Evolutionary conservation across 2,329 filamentous ascomycete genomes (phyloP).

Genomic region (Aspergillus arachidicola): DNA sequence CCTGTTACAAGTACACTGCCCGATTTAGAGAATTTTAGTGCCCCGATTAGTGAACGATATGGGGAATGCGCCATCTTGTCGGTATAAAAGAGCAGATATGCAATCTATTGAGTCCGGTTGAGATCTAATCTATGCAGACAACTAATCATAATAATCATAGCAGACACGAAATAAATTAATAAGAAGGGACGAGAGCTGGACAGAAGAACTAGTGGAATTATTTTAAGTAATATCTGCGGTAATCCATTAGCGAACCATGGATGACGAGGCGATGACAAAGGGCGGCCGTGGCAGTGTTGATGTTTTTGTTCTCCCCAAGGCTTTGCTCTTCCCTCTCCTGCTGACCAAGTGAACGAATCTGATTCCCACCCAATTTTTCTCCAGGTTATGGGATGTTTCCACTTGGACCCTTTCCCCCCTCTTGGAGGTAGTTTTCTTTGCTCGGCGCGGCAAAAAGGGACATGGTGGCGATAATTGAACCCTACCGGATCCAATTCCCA

Average conservation of each 20-base stretch:
- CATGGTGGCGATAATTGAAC: neutral
- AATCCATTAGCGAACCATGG: neutral
- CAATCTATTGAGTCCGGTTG: neutral
- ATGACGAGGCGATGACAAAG: constrained; percentile 6
- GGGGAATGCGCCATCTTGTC: neutral
- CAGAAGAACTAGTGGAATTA: neutral
- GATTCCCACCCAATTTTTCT: neutral
- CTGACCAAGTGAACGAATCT: neutral
- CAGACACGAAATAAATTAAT: neutral
- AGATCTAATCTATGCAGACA: neutral
- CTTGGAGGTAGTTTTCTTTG: neutral
- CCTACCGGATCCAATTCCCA: neutral
- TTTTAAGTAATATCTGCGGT: neutral
- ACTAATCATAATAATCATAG: neutral
- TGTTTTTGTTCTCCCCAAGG: neutral
- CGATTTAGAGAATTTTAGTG: neutral
- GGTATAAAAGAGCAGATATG: neutral
- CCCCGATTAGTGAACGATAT: neutral
- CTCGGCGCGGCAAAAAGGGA: neutral
- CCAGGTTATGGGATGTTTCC: neutral
- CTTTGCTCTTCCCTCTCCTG: neutral
- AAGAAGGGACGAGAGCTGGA: neutral
- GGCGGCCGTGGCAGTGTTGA: constrained; percentile 3
- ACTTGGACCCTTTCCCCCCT: neutral
- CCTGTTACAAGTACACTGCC: neutral